Base-by-base conservation (phyloP, 306 rosid species). In the Medicago truncatula region DNA sequence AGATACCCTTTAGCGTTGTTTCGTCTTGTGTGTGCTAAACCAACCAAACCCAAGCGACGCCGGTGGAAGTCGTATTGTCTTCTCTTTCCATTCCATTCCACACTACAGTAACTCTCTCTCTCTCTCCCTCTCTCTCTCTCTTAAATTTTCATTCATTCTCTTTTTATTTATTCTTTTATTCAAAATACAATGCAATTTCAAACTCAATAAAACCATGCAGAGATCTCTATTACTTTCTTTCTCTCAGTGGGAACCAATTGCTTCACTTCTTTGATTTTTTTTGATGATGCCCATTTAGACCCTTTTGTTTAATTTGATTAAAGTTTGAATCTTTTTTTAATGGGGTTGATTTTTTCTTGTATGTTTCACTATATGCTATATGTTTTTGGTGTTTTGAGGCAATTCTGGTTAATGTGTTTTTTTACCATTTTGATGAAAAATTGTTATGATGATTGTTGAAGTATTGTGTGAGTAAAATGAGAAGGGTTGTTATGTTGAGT, bases 1-100 rank as follows among this genome's bases (percentile, higher is more conserved):
- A 34, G 28, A 59, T 28, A 47, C 57, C 61, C 57, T 62, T 49
- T 80, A 34, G 76, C 9, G 54, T 66, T 69, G 54, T 66, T 69
- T 11, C 38, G 7, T 34, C 38, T 34, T 56, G 54, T 47, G 58
- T 12, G 31, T 21, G 34, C 62, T 56, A 9, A 50, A 67, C 38
- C 38, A 34, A n/a, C 74, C 81, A 84, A 81, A 46, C 78, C 62
- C 76, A 85, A 85, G 88, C 88, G 88, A 85, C 88, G 88, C 67
- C 86, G 88, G 84, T 64, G 85, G 88, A 85, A 76, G 88, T 85
- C 88, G 88, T 85, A 85, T 85, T 86, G 88, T 82, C 82, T 79
- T 82, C 76, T 80, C 84, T 75, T 75, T 75, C 80, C 82, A 20
- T 78, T 80, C 38, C 38, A 4, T 34, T 34, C 77, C 80, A 76